Conservation (phyloP, 805 yeast species). For the Zygoascus biomembranicola region DNA sequence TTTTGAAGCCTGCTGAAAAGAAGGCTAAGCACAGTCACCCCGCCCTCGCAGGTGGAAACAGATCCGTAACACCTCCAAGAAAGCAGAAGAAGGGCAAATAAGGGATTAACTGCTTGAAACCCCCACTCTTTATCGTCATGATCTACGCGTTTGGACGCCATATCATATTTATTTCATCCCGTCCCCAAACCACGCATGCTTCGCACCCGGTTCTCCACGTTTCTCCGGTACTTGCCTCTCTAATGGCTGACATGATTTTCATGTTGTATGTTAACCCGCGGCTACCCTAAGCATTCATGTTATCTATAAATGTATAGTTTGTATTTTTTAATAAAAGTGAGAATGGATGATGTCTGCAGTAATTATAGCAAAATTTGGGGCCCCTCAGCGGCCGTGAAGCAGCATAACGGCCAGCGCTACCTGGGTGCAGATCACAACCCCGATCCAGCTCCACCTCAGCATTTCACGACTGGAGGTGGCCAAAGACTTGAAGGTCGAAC, state of each 20-base stretch:
- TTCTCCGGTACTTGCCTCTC: background rate
- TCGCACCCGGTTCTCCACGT: background rate
- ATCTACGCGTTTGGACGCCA: background rate
- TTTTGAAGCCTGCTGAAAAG: conserved; percentile 24
- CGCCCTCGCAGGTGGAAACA: conserved; percentile 21
- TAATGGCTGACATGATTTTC: background rate
- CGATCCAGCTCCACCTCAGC: background rate
- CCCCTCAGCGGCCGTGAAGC: background rate
- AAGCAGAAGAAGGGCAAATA: conserved; percentile 25
- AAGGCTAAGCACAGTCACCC: conserved; percentile 30
- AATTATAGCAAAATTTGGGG: background rate
- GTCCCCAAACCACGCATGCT: background rate
- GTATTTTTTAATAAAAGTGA: background rate
- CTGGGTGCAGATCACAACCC: background rate
- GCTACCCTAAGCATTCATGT: background rate
- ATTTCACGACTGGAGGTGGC: background rate
- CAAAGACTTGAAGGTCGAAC: background rate
- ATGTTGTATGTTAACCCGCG: background rate
- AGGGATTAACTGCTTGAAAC: background rate
- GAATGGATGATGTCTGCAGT: background rate
- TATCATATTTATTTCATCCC: background rate
- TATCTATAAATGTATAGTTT: background rate
- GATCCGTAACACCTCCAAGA: conserved; percentile 78
- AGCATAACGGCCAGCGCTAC: background rate
- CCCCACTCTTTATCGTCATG: background rate